These are phyloP conservation scores for Colletotrichum coccodes DNA, from an alignment of 2,329 filamentous ascomycete species.

Conservation along the genomic window DNA sequence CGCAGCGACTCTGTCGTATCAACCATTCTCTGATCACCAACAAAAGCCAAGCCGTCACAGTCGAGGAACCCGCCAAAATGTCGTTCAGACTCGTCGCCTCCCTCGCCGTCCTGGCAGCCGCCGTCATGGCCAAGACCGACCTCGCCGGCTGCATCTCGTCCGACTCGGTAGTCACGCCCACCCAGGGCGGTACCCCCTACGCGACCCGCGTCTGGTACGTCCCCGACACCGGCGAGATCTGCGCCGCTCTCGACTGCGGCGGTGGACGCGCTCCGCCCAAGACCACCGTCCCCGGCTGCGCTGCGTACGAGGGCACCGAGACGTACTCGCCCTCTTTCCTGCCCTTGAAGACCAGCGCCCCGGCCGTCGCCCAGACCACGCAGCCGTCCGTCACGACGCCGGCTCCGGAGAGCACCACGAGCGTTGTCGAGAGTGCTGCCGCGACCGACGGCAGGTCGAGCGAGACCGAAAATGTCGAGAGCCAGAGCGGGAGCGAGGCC, in stretches of 20 bases:
- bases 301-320: slow-evolving; percentile 63
- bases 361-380: neutral
- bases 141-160: slow-evolving; percentile 56
- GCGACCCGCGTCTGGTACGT: slow-evolving; percentile 68
- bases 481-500: neutral
- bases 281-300: slow-evolving; percentile 70
- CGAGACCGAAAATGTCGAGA: neutral
- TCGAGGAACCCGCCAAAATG: slow-evolving; percentile 11
- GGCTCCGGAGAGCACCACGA: neutral
- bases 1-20: neutral
- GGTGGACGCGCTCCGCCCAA: slow-evolving; percentile 73
- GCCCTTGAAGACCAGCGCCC: slow-evolving; percentile 40
- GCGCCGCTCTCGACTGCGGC: slow-evolving; percentile 72
- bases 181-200: slow-evolving; percentile 42
- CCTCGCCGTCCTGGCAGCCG: slow-evolving; percentile 40
- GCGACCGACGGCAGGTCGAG: neutral
- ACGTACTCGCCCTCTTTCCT: slow-evolving; percentile 64
- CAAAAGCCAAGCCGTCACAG: neutral
- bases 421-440: neutral
- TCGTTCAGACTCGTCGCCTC: slow-evolving; percentile 32
- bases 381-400: neutral
- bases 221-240: slow-evolving; percentile 72
- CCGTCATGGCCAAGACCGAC: slow-evolving; percentile 55
- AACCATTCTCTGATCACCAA: neutral
- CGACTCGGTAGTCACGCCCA: slow-evolving; percentile 36